phyloP scores from a whole-genome alignment of 2,329 filamentous ascomycete genomes.

The Stagonosporopsis vannaccii region DNA sequence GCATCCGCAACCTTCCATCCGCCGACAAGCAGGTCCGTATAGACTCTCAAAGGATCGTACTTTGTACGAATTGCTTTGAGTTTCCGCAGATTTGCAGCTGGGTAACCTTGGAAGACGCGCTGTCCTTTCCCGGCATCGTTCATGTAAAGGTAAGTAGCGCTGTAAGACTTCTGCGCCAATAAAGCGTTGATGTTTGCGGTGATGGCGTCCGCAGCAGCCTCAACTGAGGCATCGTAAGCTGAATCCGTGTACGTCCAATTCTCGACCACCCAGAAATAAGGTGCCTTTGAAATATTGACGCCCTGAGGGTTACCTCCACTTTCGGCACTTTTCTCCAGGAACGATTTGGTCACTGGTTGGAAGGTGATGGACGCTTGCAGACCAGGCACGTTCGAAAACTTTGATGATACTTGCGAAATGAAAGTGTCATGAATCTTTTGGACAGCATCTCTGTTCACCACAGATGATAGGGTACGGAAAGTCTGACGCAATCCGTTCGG shows the following conservation, averaged over 20 bases:
- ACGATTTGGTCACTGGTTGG: constrained; percentile 31
- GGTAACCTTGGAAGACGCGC: constrained; percentile 38
- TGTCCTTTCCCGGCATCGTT: constrained; percentile 39
- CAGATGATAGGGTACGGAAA: constrained; percentile 24
- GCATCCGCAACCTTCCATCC: constrained; percentile 31
- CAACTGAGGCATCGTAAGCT: constrained; percentile 17
- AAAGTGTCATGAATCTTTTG: constrained; percentile 27
- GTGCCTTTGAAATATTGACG: constrained; percentile 21
- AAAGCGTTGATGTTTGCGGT: constrained; percentile 18
- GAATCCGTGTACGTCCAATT: constrained; percentile 21
- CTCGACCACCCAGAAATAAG: constrained; percentile 29
- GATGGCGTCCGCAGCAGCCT: constrained; percentile 15
- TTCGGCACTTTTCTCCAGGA: constrained; percentile 18
- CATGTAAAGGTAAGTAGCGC: constrained; percentile 25
- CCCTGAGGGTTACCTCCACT: constrained; percentile 32
- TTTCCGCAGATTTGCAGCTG: constrained; percentile 35
- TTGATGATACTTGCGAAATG: constrained; percentile 12
- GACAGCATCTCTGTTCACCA: constrained; percentile 25
- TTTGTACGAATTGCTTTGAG: constrained; percentile 39
- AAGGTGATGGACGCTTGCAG: constrained; percentile 26
- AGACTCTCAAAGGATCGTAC: constrained; percentile 42
- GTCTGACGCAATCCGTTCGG: constrained; percentile 24
- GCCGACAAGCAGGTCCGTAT: constrained; percentile 32
- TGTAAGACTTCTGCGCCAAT: constrained; percentile 2
- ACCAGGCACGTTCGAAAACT: constrained; percentile 8